Conservation (phyloP, 129 eudicot species). For the Escallonia herrerae region DNA sequence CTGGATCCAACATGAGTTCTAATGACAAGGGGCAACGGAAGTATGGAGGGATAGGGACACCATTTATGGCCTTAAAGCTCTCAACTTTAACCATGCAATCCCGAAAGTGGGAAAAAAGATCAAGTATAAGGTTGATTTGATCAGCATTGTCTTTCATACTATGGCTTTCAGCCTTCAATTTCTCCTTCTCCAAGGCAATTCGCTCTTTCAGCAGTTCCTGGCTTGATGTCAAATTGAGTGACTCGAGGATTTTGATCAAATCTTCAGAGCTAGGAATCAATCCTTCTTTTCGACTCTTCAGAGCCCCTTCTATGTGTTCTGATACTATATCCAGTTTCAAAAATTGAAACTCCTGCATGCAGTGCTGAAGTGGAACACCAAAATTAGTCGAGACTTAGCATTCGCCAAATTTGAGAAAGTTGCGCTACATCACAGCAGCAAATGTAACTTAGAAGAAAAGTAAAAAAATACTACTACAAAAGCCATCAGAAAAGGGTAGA, state of each 20-base stretch:
- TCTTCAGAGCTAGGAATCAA: slow-evolving; percentile 31
- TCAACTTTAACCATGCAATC: slow-evolving; percentile 50
- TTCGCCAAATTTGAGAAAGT: background rate
- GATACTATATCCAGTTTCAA: slow-evolving; percentile 41
- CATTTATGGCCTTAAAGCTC: slow-evolving; percentile 36
- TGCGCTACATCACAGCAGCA: background rate
- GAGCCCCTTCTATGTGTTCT: slow-evolving; percentile 46
- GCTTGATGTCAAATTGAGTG: slow-evolving; percentile 41
- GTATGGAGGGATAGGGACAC: slow-evolving; percentile 61
- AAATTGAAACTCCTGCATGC: slow-evolving; percentile 48
- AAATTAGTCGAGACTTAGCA: slow-evolving; percentile 6
- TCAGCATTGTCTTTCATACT: slow-evolving; percentile 21
- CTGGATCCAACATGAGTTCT: slow-evolving; percentile 84
- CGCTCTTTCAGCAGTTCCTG: slow-evolving; percentile 66
- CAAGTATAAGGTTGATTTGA: slow-evolving; percentile 25
- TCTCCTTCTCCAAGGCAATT: slow-evolving; percentile 74
- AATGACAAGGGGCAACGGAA: slow-evolving; percentile 82
- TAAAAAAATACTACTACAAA: slow-evolving; percentile 1
- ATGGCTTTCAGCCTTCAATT: slow-evolving; percentile 27
- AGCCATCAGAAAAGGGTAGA: background rate
- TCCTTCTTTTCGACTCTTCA: slow-evolving; percentile 38
- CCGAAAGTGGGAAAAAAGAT: slow-evolving; percentile 57
- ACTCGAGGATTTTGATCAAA: slow-evolving; percentile 32
- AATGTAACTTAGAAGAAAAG: background rate
- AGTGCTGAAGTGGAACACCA: slow-evolving; percentile 37